Base-by-base conservation (phyloP, 2,329 filamentous ascomycete genomes). In the Ascochyta lentis region DNA sequence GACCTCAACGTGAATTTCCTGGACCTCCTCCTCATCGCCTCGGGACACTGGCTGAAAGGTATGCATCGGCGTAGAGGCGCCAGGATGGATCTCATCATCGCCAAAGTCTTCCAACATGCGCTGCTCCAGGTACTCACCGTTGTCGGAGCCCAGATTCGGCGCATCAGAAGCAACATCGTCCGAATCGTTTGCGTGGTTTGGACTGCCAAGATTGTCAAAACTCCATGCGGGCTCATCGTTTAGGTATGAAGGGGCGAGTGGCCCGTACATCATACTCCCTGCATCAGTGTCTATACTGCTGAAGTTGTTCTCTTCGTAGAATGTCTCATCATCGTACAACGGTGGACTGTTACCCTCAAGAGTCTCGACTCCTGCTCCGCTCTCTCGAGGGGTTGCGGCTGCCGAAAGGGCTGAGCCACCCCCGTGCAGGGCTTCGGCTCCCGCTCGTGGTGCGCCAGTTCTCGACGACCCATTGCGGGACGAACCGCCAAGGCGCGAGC, bases 401-500 rank as follows among this genome's bases (percentile, higher is more conserved):
- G 53, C 66, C 61, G 64, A 68, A 60, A 58, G 66, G 63, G 35
- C 63, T 64, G 61, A 74, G 69, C 72, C 74, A 72, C 60, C 68
- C 67, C 65, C 72, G 66, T 49, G 70, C 71, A 68, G 72, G 74
- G 52, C 70, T 76, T 52, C 70, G 58, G 65, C 77, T 79, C 71
- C 86, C 87, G 82, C 89, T 91, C 78, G 89, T 84, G 82, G 87
- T 91, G 82, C 87, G 84, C 84, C 91, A 85, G 85, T 89, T 89
- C 89, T 92, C 91, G 90, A 91, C 89, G 88, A 94, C 85, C 91
- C 91, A 94, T 81, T 87, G 83, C 81, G 89, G 88, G 88, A 94
- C 86, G 86, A 92, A 86, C 83, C 88, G 88, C 83, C 90, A 89
- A 92, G 90, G 85, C 89, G 89, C 86, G 81, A 86, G 79, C 85